Conservation (phyloP, 1,284 basidiomycete genomes). For the Ganoderma lucidum region DNA sequence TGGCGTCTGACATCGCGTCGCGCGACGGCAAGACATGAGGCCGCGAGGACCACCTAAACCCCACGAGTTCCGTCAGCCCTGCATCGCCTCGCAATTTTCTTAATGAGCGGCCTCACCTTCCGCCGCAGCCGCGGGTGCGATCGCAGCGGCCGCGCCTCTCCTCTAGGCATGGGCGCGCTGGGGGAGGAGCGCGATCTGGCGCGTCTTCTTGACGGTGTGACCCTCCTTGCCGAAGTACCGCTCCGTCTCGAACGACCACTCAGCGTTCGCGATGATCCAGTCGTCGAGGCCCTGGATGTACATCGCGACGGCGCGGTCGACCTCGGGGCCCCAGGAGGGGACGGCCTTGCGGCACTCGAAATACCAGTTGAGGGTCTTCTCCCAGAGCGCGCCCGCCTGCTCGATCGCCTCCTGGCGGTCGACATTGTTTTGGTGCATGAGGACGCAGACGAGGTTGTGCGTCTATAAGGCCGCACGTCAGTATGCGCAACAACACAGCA, state of each 20-base stretch:
- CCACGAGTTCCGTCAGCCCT: slow-evolving; percentile 8
- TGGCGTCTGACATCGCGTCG: neutral
- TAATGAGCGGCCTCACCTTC: slow-evolving; percentile 21
- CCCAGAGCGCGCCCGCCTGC: slow-evolving; percentile 93
- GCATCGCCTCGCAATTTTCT: slow-evolving; percentile 2
- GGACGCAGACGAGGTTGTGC: slow-evolving; percentile 51
- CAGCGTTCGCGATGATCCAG: slow-evolving; percentile 51
- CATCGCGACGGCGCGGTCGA: slow-evolving; percentile 42
- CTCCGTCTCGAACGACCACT: slow-evolving; percentile 52
- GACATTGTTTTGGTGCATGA: slow-evolving; percentile 52
- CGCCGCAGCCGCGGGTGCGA: slow-evolving; percentile 17
- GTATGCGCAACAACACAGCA: neutral
- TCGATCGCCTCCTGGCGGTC: slow-evolving; percentile 86
- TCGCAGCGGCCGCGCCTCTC: slow-evolving; percentile 18
- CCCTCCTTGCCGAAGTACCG: slow-evolving; percentile 51
- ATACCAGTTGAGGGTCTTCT: slow-evolving; percentile 60
- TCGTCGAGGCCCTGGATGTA: slow-evolving; percentile 53
- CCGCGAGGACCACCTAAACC: neutral
- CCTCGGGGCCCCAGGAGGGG: slow-evolving; percentile 43
- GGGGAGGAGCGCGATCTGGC: slow-evolving; percentile 34
- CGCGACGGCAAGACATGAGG: neutral
- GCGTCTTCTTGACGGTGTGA: slow-evolving; percentile 40
- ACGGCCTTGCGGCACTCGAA: slow-evolving; percentile 35
- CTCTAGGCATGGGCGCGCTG: slow-evolving; percentile 25
- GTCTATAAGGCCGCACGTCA: slow-evolving; percentile 35